Percentiles rank a stretch among this genome's conserved stretches.
Evolutionary conservation across 2,329 filamentous ascomycete species (phyloP).

Genomic region (Nothomitra cinnamomea): DNA sequence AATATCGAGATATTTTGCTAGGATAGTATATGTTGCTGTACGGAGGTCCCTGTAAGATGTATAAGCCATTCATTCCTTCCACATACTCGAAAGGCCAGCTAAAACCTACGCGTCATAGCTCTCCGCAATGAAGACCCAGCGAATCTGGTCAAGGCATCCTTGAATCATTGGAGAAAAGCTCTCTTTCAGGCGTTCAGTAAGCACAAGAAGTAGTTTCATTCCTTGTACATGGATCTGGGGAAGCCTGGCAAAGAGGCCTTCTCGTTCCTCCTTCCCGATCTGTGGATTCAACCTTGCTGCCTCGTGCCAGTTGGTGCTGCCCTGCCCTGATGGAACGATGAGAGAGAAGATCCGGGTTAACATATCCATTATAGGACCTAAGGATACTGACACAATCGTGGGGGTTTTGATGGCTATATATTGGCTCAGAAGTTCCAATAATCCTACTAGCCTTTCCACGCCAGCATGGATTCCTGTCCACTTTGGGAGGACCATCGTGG

Average conservation of each 20-base stretch:
- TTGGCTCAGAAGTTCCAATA: slow-evolving; percentile 47
- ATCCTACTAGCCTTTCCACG: slow-evolving; percentile 45
- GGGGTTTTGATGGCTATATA: slow-evolving; percentile 49
- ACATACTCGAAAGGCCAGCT: not conserved
- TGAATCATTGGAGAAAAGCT: slow-evolving; percentile 42
- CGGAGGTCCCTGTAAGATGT: slow-evolving; percentile 34
- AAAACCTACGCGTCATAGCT: slow-evolving; percentile 4
- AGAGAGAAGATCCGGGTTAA: slow-evolving; percentile 54
- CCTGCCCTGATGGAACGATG: slow-evolving; percentile 29
- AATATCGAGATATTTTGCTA: slow-evolving; percentile 39
- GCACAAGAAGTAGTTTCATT: slow-evolving; percentile 40
- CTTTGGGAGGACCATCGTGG: slow-evolving; percentile 35
- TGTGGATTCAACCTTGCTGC: slow-evolving; percentile 51
- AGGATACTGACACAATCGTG: slow-evolving; percentile 44
- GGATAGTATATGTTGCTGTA: slow-evolving; percentile 39
- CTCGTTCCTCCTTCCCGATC: slow-evolving; percentile 63
- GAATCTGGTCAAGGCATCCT: slow-evolving; percentile 51
- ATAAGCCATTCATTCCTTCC: slow-evolving; percentile 15
- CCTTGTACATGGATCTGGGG: slow-evolving; percentile 58
- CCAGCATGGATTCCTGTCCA: slow-evolving; percentile 69
- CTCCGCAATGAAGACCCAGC: slow-evolving; percentile 49
- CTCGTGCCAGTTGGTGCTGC: slow-evolving; percentile 28
- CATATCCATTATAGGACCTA: slow-evolving; percentile 52
- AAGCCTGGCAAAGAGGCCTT: slow-evolving; percentile 56
- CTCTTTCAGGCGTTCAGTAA: slow-evolving; percentile 41